A percentile compares a stretch with the other conserved stretches of the same genome.
Conservation (phyloP, 73 alveolate genomes). For the Breviolum minutum region DNA sequence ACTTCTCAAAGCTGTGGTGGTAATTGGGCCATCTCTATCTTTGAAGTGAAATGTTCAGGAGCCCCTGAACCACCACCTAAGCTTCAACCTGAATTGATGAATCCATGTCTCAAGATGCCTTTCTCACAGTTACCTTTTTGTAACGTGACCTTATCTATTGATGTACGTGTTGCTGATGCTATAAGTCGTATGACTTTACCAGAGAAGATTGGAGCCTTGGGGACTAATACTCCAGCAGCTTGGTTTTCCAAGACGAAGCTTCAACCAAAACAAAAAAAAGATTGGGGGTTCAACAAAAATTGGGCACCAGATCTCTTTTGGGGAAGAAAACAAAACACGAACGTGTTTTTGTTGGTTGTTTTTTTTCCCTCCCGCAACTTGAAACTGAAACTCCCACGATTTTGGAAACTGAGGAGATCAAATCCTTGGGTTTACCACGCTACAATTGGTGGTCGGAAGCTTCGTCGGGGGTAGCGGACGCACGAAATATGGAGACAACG, state of each 20-base stretch:
- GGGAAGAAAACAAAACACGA: no score
- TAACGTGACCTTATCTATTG: conserved; percentile 38
- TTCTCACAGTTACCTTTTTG: conserved; percentile 56
- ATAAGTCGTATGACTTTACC: conserved; percentile 20
- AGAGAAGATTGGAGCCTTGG: conserved; percentile 76
- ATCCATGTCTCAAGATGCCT: background rate
- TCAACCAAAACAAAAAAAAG: no score
- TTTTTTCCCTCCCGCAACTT: no score
- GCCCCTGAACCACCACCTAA: conserved; percentile 59
- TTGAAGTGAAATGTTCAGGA: conserved; percentile 48
- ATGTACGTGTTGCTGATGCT: conserved; percentile 42
- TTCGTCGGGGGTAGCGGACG: conserved; percentile 5
- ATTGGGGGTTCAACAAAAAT: no score
- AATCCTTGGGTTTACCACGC: conserved; percentile 32
- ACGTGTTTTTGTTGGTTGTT: no score
- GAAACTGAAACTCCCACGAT: no score
- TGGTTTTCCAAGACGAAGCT: background rate
- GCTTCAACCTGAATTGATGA: conserved; percentile 35
- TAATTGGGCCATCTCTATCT: conserved; percentile 39
- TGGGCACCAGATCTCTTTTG: no score
- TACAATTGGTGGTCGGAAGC: conserved; percentile 91
- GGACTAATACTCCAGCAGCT: conserved; percentile 61
- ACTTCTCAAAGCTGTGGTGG: conserved; percentile 19
- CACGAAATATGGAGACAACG: conserved; percentile 43
- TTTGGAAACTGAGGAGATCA: background rate